Base-by-base conservation (phyloP, 176 grass and related monocot species). In the Urochloa ruziziensis region DNA sequence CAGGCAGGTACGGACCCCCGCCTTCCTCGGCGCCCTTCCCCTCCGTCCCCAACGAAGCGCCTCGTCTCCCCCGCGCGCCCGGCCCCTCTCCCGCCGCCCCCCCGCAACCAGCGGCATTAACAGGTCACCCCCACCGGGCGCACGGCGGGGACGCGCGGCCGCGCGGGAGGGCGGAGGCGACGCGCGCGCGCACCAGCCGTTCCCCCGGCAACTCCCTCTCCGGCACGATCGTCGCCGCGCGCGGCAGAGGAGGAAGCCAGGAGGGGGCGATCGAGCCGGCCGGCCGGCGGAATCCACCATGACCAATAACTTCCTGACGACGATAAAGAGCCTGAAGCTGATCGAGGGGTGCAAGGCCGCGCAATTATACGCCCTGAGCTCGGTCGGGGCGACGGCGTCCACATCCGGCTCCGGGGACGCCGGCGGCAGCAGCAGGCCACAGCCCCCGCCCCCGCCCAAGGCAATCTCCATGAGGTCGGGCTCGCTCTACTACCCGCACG, bases 261-360 rank as follows among this genome's bases (percentile, higher is more conserved):
- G n/a, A n/a, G n/a, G n/a, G n/a, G n/a, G n/a, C n/a, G n/a, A n/a
- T n/a, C n/a, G n/a, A n/a, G n/a, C n/a, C n/a, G n/a, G n/a, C n/a
- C n/a, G n/a, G n/a, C n/a, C n/a, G n/a, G n/a, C n/a, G n/a, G n/a
- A n/a, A n/a, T n/a, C n/a, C n/a, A 12, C 71, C 80, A 94, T 96
- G 96, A 86, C 92, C 83, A 99, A 99, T 66, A 93, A 98, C 85
- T 96, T 99, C 77, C 59, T 99, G 73, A 99, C 96, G 24, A 94
- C 91, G 30, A 95, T 98, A 67, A 89, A 89, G 48, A 98, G 96
- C 83, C 57, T 98, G 28, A 98, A 98, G 84, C 81, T 98, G 67
- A 91, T 98, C 60, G 93, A 98, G 47, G 96, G 93, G 19, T 98
- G 93, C 86, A 93, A 95, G 52, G 86, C 88, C 24, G 84, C 71